Percentiles rank a stretch among this genome's conserved stretches.
phyloP scores from a whole-genome alignment of 306 rosid species.

The Prunus davidiana region DNA sequence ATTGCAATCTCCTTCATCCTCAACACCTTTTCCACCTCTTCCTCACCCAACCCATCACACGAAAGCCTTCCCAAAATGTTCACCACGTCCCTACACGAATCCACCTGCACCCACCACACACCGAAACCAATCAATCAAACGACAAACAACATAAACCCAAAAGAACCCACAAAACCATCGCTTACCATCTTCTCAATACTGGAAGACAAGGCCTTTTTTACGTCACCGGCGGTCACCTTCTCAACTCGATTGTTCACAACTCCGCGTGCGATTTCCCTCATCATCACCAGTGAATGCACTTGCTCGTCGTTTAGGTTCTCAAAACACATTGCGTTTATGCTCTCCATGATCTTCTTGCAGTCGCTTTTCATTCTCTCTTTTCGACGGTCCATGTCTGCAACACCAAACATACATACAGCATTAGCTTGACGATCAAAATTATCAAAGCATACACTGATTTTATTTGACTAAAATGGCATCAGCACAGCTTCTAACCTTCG shows the following conservation, averaged over 20 bases:
- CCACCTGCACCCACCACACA: conserved; percentile 51
- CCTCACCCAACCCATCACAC: conserved; percentile 63
- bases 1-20: conserved; percentile 78
- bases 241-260: conserved; percentile 62
- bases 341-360: conserved; percentile 76
- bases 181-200: conserved; percentile 77
- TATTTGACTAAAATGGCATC: neutral
- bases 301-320: conserved; percentile 81
- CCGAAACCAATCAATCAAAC: conserved; percentile 21
- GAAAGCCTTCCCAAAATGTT: conserved; percentile 63
- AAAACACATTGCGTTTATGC: conserved; percentile 76
- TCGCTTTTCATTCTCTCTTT: conserved; percentile 62
- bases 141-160: conserved; percentile 1
- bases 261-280: conserved; percentile 89
- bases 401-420: neutral
- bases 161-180: neutral
- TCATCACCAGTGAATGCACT: conserved; percentile 82
- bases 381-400: conserved; percentile 60
- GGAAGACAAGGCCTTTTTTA: conserved; percentile 57
- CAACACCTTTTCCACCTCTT: conserved; percentile 48
- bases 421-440: neutral
- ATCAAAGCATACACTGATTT: neutral
- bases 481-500: neutral
- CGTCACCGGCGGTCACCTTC: conserved; percentile 75
- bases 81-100: conserved; percentile 73